These are phyloP conservation scores for Pseudopediastrum boryanum DNA, from an alignment of 139 green algal genomes.

Conservation along the genomic window DNA sequence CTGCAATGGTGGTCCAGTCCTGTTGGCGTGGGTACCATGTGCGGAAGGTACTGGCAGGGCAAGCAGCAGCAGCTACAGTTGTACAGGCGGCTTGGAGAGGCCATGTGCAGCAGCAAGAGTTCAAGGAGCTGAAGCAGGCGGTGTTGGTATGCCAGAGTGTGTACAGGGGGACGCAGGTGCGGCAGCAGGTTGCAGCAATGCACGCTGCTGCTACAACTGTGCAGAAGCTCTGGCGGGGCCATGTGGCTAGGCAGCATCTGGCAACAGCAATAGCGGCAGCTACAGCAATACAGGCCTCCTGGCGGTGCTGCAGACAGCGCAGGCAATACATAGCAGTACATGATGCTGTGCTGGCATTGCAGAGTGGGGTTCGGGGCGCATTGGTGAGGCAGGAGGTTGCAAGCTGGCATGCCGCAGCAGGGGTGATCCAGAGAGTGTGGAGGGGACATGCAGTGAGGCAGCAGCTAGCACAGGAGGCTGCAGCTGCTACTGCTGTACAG, in stretches of 20 bases:
- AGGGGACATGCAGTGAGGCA: slow-evolving; percentile 9
- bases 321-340: background rate
- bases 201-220: slow-evolving; percentile 15
- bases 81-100: slow-evolving; percentile 29
- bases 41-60: background rate
- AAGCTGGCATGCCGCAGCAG: background rate
- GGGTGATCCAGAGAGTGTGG: background rate
- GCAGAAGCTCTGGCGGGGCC: slow-evolving; percentile 41
- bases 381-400: no score
- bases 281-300: slow-evolving; percentile 40
- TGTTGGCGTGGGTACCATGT: background rate
- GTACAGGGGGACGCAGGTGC: background rate
- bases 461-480: slow-evolving; percentile 1
- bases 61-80: slow-evolving; percentile 17
- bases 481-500: slow-evolving; percentile 25
- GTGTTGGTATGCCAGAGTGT: slow-evolving; percentile 8
- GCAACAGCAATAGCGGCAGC: slow-evolving; percentile 8
- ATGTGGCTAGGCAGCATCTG: slow-evolving; percentile 5
- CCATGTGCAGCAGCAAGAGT: slow-evolving; percentile 10
- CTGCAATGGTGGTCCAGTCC: background rate
- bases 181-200: background rate
- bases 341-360: slow-evolving; percentile 1
- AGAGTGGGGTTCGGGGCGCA: background rate
- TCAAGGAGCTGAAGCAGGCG: background rate
- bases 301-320: slow-evolving; percentile 27